Percentiles rank a stretch among this genome's conserved stretches.
phyloP scores from a whole-genome alignment of 1,284 basidiomycete species.

The Polyporus tsugae region DNA sequence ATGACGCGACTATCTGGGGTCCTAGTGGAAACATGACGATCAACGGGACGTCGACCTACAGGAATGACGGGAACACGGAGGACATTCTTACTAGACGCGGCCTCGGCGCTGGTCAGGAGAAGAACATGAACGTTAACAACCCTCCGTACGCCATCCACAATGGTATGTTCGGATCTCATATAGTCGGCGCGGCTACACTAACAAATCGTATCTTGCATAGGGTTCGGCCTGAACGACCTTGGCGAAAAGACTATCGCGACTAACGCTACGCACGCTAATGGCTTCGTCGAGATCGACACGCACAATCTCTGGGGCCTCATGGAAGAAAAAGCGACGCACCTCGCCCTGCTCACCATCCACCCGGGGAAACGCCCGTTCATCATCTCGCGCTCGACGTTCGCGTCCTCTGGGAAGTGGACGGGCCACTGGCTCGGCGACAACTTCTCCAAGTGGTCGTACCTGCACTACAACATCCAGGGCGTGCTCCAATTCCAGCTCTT shows the following conservation, averaged over 20 bases:
- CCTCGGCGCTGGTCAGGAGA: constrained; percentile 56
- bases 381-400: constrained; percentile 72
- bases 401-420: constrained; percentile 69
- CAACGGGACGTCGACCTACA: constrained; percentile 68
- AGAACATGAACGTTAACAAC: constrained; percentile 56
- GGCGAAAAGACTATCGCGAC: constrained; percentile 61
- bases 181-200: constrained; percentile 15
- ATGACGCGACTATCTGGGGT: constrained; percentile 68
- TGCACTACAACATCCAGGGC: constrained; percentile 70
- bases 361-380: constrained; percentile 71
- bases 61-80: constrained; percentile 47
- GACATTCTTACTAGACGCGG: constrained; percentile 13
- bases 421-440: constrained; percentile 68
- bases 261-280: constrained; percentile 66
- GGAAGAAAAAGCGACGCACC: constrained; percentile 68
- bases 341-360: constrained; percentile 57
- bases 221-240: constrained; percentile 49
- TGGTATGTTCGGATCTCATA: constrained; percentile 45
- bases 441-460: constrained; percentile 71
- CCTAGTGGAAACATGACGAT: constrained; percentile 79
- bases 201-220: constrained; percentile 37
- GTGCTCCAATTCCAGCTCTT: constrained; percentile 81
- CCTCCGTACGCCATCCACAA: constrained; percentile 81
- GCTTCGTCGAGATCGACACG: constrained; percentile 63
- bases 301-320: constrained; percentile 75